Evolutionary conservation across 2,329 filamentous ascomycete species (phyloP), one percentile per base, ranked within the genome.

Genomic region (Exophiala dermatitidis): DNA sequence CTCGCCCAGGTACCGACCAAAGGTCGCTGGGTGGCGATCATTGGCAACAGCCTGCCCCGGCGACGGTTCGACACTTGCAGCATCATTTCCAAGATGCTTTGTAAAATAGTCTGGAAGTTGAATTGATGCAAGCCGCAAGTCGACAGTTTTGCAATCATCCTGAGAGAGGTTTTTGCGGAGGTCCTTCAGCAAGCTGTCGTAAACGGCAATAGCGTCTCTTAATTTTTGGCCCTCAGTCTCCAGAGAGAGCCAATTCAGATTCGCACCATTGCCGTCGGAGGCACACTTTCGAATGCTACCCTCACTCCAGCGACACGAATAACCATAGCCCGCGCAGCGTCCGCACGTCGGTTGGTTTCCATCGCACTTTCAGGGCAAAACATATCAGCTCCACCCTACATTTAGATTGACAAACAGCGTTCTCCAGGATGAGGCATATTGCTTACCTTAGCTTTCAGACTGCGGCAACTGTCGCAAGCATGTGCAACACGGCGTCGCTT

Each of bases 1-100:
- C 48, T 70, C 67, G 34, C 69, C 69, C 1, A 71, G 58, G 52
- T 69, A 71, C 4, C 66, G 65, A 34, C 65, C 60, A 5, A 54
- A 60, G 19, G 37, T 33, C 2, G 4, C 28, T 9, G 26, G 37
- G 29, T n/a, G 42, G 42, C 9, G 33, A 30, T 8, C 31, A 28
- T 9, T 26, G 41, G 19, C 19, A 19, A 19, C 19, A 19, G 19
- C 19, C 19, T 19, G 19, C 19, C 19, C 19, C 19, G 19, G 19
- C 19, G 19, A 19, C 19, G 19, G 19, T 19, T 19, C 19, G 19
- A 19, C 19, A 46, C 34, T 33, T 50, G 50, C 33, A 55, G 60
- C 31, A 54, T 54, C 19, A 57, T 47, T 3, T 55, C 46, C 40
- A 58, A 50, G 54, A 26, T 60, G 38, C 26, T 59, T 54, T 40